Percentiles rank a stretch among this genome's conserved stretches.
Evolutionary conservation across 1,284 basidiomycete genomes (phyloP).

Genomic region (Boletus subluridellus): DNA sequence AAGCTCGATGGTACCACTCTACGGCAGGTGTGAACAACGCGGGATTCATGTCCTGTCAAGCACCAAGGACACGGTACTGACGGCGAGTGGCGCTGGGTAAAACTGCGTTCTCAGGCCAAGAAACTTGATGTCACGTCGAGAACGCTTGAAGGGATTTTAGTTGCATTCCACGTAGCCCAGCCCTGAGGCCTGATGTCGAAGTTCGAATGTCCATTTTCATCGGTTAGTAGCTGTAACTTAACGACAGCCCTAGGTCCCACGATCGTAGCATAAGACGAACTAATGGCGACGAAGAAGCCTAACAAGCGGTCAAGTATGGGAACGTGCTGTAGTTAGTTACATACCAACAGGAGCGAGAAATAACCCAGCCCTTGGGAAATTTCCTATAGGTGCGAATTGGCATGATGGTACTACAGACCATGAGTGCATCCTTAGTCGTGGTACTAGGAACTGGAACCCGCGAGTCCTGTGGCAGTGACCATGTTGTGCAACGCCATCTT

Average conservation of each 20-base stretch:
- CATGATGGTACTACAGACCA: not conserved
- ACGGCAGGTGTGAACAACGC: not conserved
- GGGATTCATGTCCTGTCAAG: not conserved
- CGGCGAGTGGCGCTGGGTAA: not conserved
- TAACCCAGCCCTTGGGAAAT: not conserved
- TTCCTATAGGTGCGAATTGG: not conserved
- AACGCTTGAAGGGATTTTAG: not conserved
- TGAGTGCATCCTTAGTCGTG: not conserved
- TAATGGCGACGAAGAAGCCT: not conserved
- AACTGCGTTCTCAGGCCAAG: not conserved
- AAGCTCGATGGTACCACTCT: not conserved
- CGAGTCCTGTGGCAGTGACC: conserved; percentile 1
- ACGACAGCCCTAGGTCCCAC: not conserved
- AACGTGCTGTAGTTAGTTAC: not conserved
- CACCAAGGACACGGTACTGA: not conserved
- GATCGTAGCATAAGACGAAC: not conserved
- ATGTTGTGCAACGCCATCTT: not conserved
- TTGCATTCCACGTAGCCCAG: not conserved
- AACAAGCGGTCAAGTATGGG: not conserved
- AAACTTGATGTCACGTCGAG: not conserved
- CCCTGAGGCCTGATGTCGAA: not conserved
- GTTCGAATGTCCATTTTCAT: not conserved
- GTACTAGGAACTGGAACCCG: not conserved
- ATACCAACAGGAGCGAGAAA: not conserved
- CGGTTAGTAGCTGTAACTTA: not conserved